Percentiles rank a stretch among this genome's conserved stretches.
These are phyloP conservation scores for Telfairia occidentalis DNA, from an alignment of 331 rosid species.

Conservation along the genomic window DNA sequence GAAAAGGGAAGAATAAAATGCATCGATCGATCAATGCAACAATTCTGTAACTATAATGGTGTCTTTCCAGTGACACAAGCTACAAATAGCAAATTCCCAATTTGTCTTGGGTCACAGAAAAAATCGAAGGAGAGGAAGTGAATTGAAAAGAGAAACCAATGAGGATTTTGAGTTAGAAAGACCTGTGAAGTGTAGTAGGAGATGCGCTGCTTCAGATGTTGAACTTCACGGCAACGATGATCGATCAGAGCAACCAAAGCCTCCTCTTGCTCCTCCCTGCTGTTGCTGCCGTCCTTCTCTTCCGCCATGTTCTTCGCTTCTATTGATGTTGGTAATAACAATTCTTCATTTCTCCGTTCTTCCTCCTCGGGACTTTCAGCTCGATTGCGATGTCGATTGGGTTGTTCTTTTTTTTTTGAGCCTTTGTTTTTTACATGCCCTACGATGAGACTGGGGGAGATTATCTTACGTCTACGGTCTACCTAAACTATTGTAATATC, in stretches of 20 bases:
- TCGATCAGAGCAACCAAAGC: conserved; percentile 83
- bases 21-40: background rate
- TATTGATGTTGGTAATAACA: background rate
- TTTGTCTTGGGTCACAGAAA: background rate
- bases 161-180: background rate
- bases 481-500: background rate
- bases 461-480: too few relatives aligned
- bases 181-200: conserved; percentile 74
- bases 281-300: background rate
- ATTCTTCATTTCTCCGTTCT: background rate
- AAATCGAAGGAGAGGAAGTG: background rate
- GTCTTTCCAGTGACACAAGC: background rate
- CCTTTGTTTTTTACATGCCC: background rate
- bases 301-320: conserved; percentile 11
- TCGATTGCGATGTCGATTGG: too few relatives aligned
- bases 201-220: conserved; percentile 43
- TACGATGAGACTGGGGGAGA: background rate
- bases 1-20: background rate
- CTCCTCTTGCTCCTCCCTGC: conserved; percentile 62
- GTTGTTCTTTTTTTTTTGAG: background rate
- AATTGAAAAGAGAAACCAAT: background rate
- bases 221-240: conserved; percentile 70
- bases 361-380: background rate
- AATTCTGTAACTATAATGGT: background rate
- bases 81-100: too few relatives aligned